A percentile compares a stretch with the other conserved stretches of the same genome.
These are phyloP conservation scores for Boletus barrowsii DNA, from an alignment of 768 basidiomycete species.

Conservation along the genomic window DNA sequence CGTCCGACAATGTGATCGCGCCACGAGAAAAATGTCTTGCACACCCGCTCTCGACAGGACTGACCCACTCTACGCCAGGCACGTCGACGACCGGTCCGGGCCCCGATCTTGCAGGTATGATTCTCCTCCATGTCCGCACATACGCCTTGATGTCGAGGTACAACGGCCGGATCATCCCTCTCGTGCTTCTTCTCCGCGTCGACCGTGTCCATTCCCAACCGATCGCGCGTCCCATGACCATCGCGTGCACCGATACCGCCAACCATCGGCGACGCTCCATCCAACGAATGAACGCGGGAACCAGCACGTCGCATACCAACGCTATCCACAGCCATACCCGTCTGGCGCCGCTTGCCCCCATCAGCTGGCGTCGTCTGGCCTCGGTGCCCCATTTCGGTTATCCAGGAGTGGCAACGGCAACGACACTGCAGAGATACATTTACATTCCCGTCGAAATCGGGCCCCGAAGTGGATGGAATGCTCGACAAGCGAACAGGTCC, in stretches of 20 bases:
- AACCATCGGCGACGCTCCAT: background rate
- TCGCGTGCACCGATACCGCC: background rate
- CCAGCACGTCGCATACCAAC: background rate
- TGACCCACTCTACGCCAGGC: constrained; percentile 1
- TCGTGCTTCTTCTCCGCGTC: background rate
- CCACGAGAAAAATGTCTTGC: constrained; percentile 9
- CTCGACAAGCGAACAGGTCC: background rate
- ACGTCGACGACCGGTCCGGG: background rate
- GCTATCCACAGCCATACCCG: background rate
- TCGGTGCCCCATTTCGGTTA: background rate
- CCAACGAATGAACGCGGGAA: background rate
- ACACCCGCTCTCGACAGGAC: constrained; percentile 3
- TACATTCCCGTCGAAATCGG: background rate
- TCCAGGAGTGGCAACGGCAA: background rate
- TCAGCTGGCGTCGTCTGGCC: background rate
- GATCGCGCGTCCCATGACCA: background rate
- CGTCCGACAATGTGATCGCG: constrained; percentile 3
- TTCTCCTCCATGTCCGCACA: background rate
- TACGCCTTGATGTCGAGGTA: background rate
- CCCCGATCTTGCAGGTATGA: background rate
- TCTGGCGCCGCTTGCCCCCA: background rate
- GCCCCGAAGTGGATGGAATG: background rate
- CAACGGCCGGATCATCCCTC: constrained; percentile 18
- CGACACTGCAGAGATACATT: background rate
- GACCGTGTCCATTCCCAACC: background rate